Percentiles rank a stretch among this genome's conserved stretches.
These are phyloP conservation scores for Scheffersomyces cryptocercus DNA, from an alignment of 1,139 yeast genomes.

Conservation along the genomic window DNA sequence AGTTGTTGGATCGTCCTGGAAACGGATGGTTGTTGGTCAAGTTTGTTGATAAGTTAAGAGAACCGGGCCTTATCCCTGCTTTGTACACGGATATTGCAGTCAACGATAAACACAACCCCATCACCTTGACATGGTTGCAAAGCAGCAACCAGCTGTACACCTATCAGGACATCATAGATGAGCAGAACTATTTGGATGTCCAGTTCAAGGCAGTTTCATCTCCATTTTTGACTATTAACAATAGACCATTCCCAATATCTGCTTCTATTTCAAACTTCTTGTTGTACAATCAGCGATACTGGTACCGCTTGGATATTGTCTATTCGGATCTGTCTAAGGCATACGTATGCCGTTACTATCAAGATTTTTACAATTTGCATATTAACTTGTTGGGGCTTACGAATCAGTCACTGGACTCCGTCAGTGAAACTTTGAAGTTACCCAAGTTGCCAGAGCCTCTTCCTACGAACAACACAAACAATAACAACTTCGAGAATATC, in stretches of 20 bases:
- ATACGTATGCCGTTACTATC: constrained; percentile 40
- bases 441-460: constrained; percentile 50
- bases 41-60: constrained; percentile 35
- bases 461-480: constrained; percentile 21
- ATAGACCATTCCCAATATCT: constrained; percentile 30
- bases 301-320: constrained; percentile 45
- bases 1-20: constrained; percentile 38
- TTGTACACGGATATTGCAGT: constrained; percentile 48
- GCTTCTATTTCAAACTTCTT: constrained; percentile 38
- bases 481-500: constrained; percentile 5
- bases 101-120: constrained; percentile 39
- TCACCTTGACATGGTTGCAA: constrained; percentile 39
- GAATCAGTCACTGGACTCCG: constrained; percentile 13
- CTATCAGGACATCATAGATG: constrained; percentile 9
- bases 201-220: constrained; percentile 19
- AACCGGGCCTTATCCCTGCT: constrained; percentile 46
- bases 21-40: constrained; percentile 49
- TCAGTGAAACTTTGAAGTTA: constrained; percentile 20
- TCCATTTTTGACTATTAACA: constrained; percentile 31
- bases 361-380: constrained; percentile 46
- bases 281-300: constrained; percentile 34
- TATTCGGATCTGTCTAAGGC: constrained; percentile 31
- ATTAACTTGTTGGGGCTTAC: constrained; percentile 23
- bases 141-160: background rate
- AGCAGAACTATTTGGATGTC: constrained; percentile 19